Base-by-base conservation (phyloP, 1,284 basidiomycete genomes). In the Fereydounia khargensis region DNA sequence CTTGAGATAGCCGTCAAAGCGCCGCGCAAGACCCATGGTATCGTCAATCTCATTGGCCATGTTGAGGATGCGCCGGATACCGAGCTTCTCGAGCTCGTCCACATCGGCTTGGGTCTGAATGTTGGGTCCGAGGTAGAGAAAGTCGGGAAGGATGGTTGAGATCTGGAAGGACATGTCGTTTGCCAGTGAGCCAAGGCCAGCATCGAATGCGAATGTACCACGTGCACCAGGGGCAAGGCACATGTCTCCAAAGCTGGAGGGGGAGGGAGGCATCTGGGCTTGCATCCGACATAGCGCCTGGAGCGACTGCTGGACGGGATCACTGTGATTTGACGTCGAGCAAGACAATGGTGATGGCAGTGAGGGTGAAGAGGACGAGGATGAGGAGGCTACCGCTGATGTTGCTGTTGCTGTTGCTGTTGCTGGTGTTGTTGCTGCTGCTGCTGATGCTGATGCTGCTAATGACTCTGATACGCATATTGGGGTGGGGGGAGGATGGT, bases 101-200 rank as follows among this genome's bases (percentile, higher is more conserved):
- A 91, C 86, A 68, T 96, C 88, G 48, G 84, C 83, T 38, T 80
- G 78, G 4, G 80, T 78, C 1, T 85, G 84, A n/a, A 89, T 81
- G 74, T 96, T 91, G 0, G 92, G 88, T 1, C 92, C 92, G 14
- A 97, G 82, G 76, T 84, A 97, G 17, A 97, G 80, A 77, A 94
- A 94, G 47, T 84, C 83, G 1, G 92, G 91, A 1, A 97, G 80
- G 55, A 97, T 95, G 11, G 61, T 65, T 28, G 68, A 71, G 9
- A 70, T 45, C 21, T 64, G 42, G 35, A 73, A 66, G 13, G 21
- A 33, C 37, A 9, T 6, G 4, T 20, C 2, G n/a, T n/a, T 9
- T 18, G 23, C 38, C 3, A 19, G 17, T 16, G 14, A 14, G 6
- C 20, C n/a, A 13, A 8, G 35, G 6, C 14, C 22, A 13, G 3